Evolutionary conservation across 441 rosid genomes (phyloP).

Genomic region (Populus hybrid): DNA sequence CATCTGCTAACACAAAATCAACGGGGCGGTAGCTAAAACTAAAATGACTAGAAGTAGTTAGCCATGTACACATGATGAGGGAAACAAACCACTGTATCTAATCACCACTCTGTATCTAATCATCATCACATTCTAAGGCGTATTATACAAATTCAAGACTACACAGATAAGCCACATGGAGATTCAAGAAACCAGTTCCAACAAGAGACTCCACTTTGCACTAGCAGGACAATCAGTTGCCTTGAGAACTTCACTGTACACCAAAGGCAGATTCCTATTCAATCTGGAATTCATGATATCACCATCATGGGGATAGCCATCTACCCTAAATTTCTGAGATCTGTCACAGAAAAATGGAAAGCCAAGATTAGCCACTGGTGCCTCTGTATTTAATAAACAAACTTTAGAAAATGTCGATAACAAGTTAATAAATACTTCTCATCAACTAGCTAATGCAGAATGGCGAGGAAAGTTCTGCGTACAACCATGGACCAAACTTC

Average conservation of each 20-base stretch:
- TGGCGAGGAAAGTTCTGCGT: background rate
- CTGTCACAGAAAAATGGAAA: conserved; percentile 11
- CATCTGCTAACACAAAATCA: conserved; percentile 26
- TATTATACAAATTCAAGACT: conserved; percentile 36
- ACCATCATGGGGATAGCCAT: conserved; percentile 22
- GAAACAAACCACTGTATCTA: conserved; percentile 27
- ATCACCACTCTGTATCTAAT: conserved; percentile 17
- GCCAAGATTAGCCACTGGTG: background rate
- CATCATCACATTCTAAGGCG: conserved; percentile 26
- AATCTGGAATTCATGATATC: conserved; percentile 20
- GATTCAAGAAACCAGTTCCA: conserved; percentile 22
- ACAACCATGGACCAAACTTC: background rate
- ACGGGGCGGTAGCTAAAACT: conserved; percentile 17
- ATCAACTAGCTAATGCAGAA: background rate
- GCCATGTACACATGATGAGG: conserved; percentile 41
- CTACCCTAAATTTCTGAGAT: conserved; percentile 29
- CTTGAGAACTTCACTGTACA: conserved; percentile 29
- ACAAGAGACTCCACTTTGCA: conserved; percentile 7
- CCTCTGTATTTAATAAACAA: background rate
- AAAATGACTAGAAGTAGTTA: conserved; percentile 30
- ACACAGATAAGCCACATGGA: conserved; percentile 18
- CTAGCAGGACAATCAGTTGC: conserved; percentile 6
- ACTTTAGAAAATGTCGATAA: background rate
- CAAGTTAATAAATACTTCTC: background rate
- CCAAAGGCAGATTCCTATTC: conserved; percentile 21